Percentiles rank a stretch among this genome's conserved stretches.
Evolutionary conservation across 768 basidiomycete genomes (phyloP).

Genomic region (Inosperma sp.): DNA sequence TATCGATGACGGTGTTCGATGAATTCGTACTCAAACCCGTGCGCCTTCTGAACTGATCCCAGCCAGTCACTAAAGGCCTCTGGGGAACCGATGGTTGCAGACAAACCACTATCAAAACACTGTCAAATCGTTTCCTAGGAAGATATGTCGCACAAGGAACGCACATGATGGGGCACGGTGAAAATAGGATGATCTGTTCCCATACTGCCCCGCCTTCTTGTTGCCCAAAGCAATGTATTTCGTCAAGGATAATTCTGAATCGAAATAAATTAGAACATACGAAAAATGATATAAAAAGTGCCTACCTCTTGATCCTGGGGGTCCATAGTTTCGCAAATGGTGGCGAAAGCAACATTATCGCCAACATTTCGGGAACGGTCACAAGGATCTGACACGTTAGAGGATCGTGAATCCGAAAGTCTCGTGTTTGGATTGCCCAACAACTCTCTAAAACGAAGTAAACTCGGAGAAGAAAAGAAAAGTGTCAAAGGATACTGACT

Average conservation of each 20-base stretch:
- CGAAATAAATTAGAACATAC: constrained; percentile 2
- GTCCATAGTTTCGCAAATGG: constrained; percentile 57
- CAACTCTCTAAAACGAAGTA: constrained; percentile 40
- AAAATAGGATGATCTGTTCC: constrained; percentile 69
- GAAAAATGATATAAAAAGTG: not conserved
- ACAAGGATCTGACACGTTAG: constrained; percentile 69
- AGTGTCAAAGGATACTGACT: constrained; percentile 30
- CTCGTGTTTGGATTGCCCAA: constrained; percentile 65
- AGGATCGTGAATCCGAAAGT: constrained; percentile 57
- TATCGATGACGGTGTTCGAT: constrained; percentile 66
- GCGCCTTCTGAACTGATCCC: constrained; percentile 51
- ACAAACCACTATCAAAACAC: constrained; percentile 49
- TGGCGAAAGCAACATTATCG: constrained; percentile 66
- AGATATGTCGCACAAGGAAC: constrained; percentile 18
- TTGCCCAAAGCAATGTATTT: constrained; percentile 66
- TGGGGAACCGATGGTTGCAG: constrained; percentile 66
- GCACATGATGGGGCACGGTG: constrained; percentile 70
- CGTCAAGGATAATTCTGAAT: constrained; percentile 63
- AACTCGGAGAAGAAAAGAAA: not conserved
- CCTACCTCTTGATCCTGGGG: constrained; percentile 55
- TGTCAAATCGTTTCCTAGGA: not conserved
- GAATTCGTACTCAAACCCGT: constrained; percentile 55
- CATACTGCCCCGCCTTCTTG: constrained; percentile 66
- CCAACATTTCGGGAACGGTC: constrained; percentile 68
- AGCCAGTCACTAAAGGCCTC: constrained; percentile 66